phyloP scores from a whole-genome alignment of 257 asterid genomes.

The Scutellaria baicalensis region DNA sequence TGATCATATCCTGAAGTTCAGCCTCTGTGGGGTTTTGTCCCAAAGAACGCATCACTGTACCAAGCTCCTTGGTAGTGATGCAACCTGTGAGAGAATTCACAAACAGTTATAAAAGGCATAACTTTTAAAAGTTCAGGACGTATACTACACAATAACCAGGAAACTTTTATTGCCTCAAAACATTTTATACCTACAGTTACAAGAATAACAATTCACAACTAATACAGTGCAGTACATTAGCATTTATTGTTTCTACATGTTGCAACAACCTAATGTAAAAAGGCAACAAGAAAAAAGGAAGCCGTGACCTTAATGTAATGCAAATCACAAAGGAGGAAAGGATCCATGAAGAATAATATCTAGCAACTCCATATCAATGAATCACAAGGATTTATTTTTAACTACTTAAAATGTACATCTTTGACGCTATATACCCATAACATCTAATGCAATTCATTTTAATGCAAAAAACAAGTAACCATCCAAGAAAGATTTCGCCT shows the following conservation, averaged over 20 bases:
- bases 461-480: not conserved
- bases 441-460: not conserved
- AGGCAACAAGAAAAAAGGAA: not conserved
- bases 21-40: constrained; percentile 94
- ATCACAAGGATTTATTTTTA: not conserved
- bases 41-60: constrained; percentile 77
- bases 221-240: not conserved
- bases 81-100: constrained; percentile 38
- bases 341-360: not conserved
- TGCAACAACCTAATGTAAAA: not conserved
- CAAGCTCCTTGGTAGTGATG: constrained; percentile 88
- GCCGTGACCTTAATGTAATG: not conserved
- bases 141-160: not conserved
- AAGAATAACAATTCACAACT: not conserved
- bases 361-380: not conserved
- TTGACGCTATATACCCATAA: not conserved
- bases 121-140: not conserved
- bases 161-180: not conserved
- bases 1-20: constrained; percentile 86
- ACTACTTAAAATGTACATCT: not conserved
- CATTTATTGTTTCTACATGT: not conserved
- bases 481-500: not conserved
- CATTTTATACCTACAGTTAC: not conserved
- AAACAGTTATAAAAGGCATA: not conserved
- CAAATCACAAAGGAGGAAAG: not conserved